Evolutionary conservation across 257 asterid genomes (phyloP).

Genomic region (Solanum clarkiae): DNA sequence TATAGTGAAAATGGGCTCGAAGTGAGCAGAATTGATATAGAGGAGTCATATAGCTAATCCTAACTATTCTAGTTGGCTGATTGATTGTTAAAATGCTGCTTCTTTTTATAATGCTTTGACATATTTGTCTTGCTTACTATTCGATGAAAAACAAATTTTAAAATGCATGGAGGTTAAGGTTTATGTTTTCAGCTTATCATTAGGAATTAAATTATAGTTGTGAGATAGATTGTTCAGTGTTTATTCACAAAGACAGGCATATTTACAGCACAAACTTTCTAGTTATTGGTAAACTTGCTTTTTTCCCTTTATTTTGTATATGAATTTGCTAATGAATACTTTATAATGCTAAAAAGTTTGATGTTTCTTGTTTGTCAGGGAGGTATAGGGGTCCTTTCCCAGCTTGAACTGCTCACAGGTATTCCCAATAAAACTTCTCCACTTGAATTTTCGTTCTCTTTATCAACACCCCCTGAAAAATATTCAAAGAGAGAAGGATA

Average conservation of each 20-base stretch:
- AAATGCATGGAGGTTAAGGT: neutral
- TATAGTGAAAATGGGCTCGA: neutral
- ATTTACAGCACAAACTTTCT: neutral
- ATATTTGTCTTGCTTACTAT: neutral
- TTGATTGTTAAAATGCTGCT: neutral
- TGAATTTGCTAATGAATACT: neutral
- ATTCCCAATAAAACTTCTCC: neutral
- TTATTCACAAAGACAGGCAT: neutral
- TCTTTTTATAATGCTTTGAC: neutral
- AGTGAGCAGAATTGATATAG: neutral
- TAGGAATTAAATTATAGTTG: neutral
- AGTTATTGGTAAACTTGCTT: neutral
- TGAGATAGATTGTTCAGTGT: neutral
- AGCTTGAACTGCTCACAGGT: conserved; percentile 54
- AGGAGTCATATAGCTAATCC: neutral
- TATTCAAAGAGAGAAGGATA: neutral
- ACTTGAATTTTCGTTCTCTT: neutral
- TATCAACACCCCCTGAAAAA: neutral
- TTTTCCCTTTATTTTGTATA: neutral
- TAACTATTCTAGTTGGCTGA: neutral
- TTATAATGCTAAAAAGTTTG: neutral
- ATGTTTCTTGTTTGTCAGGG: conserved; percentile 25
- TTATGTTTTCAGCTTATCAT: neutral
- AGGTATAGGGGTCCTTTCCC: conserved; percentile 37
- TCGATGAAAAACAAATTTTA: neutral